phyloP scores from a whole-genome alignment of 148 eudicot genomes.

The Beta vulgaris region DNA sequence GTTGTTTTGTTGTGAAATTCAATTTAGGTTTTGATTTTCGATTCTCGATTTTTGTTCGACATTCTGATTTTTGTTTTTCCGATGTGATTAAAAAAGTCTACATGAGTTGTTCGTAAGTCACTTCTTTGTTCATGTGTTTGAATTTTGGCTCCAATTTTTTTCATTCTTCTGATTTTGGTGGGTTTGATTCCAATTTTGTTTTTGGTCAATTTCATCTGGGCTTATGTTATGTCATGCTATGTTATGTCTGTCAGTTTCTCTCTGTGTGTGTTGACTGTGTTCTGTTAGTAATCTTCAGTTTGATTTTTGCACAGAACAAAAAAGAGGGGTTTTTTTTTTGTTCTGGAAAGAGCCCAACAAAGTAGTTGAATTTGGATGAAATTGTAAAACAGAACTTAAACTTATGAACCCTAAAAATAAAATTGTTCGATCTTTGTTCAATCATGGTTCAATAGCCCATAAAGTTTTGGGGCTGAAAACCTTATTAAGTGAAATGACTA shows the following conservation, averaged over 20 bases:
- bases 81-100: too few relatives aligned
- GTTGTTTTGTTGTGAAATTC: background rate
- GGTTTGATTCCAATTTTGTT: background rate
- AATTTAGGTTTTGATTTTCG: background rate
- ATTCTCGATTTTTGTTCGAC: too few relatives aligned
- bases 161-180: background rate
- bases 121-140: background rate
- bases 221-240: background rate
- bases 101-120: too few relatives aligned
- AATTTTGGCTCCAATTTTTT: conserved; percentile 16
- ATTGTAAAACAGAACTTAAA: too few relatives aligned
- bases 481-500: background rate
- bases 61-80: too few relatives aligned
- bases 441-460: conserved; percentile 25
- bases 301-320: too few relatives aligned
- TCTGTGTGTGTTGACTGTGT: too few relatives aligned
- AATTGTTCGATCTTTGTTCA: conserved; percentile 10
- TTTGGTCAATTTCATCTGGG: conserved; percentile 13
- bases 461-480: conserved; percentile 4
- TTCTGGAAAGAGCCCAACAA: conserved; percentile 16
- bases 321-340: background rate
- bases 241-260: background rate
- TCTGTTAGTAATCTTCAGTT: too few relatives aligned
- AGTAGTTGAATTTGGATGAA: background rate
- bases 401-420: conserved; percentile 21